phyloP scores from a whole-genome alignment of 1,284 basidiomycete genomes.

The Trichosporon sp. region DNA sequence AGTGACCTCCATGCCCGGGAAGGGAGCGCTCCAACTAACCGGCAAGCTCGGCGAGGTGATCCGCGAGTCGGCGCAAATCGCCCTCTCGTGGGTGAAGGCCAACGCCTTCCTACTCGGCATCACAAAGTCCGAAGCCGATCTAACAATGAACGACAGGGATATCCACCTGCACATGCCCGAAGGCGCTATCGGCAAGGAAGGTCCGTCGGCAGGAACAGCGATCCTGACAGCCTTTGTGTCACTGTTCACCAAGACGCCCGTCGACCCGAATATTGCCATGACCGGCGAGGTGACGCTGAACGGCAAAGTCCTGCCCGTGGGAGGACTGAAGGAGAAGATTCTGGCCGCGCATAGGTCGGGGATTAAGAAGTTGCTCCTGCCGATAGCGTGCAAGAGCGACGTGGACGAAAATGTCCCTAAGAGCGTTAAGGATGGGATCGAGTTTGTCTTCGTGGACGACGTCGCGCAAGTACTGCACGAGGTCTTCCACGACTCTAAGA shows the following conservation, averaged over 20 bases:
- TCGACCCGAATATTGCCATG: constrained; percentile 87
- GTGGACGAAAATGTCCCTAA: constrained; percentile 93
- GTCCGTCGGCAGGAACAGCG: constrained; percentile 91
- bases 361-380: constrained; percentile 79
- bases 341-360: constrained; percentile 88
- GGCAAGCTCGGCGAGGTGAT: constrained; percentile 98
- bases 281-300: constrained; percentile 90
- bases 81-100: constrained; percentile 84
- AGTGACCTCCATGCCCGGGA: constrained; percentile 88
- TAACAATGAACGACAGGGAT: constrained; percentile 76
- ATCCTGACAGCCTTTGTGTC: constrained; percentile 86
- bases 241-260: constrained; percentile 74
- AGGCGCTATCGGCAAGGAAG: constrained; percentile 95
- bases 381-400: constrained; percentile 78
- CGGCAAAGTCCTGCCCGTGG: constrained; percentile 87
- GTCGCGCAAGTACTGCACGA: constrained; percentile 79
- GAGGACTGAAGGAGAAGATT: constrained; percentile 92
- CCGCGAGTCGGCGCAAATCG: constrained; percentile 90
- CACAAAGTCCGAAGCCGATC: constrained; percentile 62
- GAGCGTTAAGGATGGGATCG: constrained; percentile 87
- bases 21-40: constrained; percentile 81
- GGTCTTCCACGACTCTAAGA: constrained; percentile 64
- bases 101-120: constrained; percentile 86
- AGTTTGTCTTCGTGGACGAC: constrained; percentile 84
- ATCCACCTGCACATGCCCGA: constrained; percentile 95